Conservation (phyloP, 192 early-diverging fungal species). For the Backusella mclennaniae region DNA sequence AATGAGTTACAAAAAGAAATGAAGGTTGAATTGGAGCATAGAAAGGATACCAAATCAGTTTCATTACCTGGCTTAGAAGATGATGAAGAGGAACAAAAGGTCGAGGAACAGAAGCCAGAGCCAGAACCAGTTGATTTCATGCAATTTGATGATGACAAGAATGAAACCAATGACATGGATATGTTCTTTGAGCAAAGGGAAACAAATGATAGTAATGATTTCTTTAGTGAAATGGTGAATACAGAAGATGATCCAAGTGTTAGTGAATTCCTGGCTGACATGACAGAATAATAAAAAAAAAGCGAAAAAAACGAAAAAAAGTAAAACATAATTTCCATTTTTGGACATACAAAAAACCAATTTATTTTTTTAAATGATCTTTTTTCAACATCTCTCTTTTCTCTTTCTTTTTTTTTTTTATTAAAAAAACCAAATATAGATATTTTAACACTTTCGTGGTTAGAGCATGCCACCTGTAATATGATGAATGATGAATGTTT, state of each 20-base stretch:
- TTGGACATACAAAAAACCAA: background rate
- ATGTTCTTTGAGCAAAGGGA: conserved; percentile 19
- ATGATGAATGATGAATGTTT: background rate
- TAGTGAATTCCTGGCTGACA: conserved; percentile 21
- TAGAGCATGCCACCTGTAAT: conserved; percentile 5
- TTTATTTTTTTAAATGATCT: background rate
- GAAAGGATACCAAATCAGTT: background rate
- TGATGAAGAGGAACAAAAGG: background rate
- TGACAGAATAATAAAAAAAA: conserved; percentile 17
- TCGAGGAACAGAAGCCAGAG: background rate
- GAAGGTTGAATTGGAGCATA: conserved; percentile 18
- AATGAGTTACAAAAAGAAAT: background rate
- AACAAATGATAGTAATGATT: conserved; percentile 7
- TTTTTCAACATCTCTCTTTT: background rate
- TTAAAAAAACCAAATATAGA: background rate
- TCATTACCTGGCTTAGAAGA: background rate
- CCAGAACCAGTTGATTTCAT: background rate
- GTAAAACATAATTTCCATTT: conserved; percentile 2
- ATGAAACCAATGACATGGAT: background rate
- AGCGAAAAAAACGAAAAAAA: background rate
- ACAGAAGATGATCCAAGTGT: conserved; percentile 25
- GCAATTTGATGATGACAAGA: background rate
- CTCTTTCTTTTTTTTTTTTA: background rate
- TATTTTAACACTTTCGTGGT: background rate
- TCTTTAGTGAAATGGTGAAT: conserved; percentile 38